Percentiles rank a stretch among this genome's conserved stretches.
phyloP scores from a whole-genome alignment of 352 stramenopile genomes.

The Aphanomyces cochlioides region DNA sequence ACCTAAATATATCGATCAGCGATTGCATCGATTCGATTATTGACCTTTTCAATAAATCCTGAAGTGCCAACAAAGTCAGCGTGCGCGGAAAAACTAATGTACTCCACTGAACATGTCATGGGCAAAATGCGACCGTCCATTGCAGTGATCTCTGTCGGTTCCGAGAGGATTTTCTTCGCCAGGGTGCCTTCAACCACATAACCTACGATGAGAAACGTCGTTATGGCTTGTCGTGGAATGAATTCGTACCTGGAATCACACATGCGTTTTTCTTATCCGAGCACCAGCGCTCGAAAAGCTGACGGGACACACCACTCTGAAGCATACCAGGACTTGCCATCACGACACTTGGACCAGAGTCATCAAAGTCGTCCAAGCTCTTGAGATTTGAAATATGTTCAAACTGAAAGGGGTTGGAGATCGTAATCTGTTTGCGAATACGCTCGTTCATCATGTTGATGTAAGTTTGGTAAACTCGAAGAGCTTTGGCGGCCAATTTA shows the following conservation, averaged over 20 bases:
- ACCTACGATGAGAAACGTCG: slow-evolving; percentile 33
- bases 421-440: slow-evolving; percentile 95
- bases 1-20: slow-evolving; percentile 24
- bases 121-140: slow-evolving; percentile 92
- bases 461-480: slow-evolving; percentile 99
- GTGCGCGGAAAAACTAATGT: slow-evolving; percentile 97
- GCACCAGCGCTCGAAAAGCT: slow-evolving; percentile 98
- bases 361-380: slow-evolving; percentile 95
- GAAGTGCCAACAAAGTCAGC: slow-evolving; percentile 96
- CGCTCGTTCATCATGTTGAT: slow-evolving; percentile 99
- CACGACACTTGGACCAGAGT: slow-evolving; percentile 97
- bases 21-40: too few relatives aligned
- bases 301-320: slow-evolving; percentile 95
- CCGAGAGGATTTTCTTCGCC: slow-evolving; percentile 95
- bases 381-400: slow-evolving; percentile 96
- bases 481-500: slow-evolving; percentile 92
- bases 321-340: slow-evolving; percentile 99
- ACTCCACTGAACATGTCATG: slow-evolving; percentile 94
- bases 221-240: not conserved
- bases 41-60: slow-evolving; percentile 92
- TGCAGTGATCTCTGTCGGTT: slow-evolving; percentile 94
- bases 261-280: slow-evolving; percentile 97
- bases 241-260: slow-evolving; percentile 88
- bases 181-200: slow-evolving; percentile 98
- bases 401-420: slow-evolving; percentile 98